Evolutionary conservation across 2,329 filamentous ascomycete species (phyloP), one percentile per base, ranked within the genome.

Genomic region (Cercospora sp.): DNA sequence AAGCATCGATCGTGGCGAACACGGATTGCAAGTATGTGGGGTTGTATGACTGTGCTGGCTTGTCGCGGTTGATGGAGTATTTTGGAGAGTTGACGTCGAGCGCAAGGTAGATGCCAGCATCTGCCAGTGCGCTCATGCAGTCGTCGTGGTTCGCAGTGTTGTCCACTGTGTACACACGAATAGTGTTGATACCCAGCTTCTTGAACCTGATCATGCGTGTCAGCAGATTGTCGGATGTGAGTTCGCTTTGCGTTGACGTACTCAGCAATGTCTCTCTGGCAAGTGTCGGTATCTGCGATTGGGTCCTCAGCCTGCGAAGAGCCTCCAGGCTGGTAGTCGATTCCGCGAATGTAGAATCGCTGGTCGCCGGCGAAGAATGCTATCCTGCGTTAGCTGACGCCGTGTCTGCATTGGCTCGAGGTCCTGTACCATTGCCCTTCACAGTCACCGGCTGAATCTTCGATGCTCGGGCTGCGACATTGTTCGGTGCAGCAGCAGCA

Each of bases 161-260:
- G 85, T 97, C 94, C 73, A 96, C 89, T 16, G 91, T 93, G 86
- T 97, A 97, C 70, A 97, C 91, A 80, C 94, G 93, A 78, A 97
- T 85, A 28, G 93, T 93, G 85, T 97, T 97, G 82, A 97, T 84
- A 60, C 93, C 93, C 61, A 97, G 85, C 73, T 93, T 87, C 84
- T 92, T 87, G 88, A 97, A 97, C 51, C 61, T 64, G 49, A 37
- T n/a, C 18, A 9, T 9, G 5, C 12, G n/a, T 3, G 32, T 64
- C 32, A 64, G 61, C 37, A 58, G 9, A 16, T 40, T 13, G 32
- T 37, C 8, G 3, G 28, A 34, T 1, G 6, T 0, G 13, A 34
- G 18, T 12, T 26, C 49, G 21, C 49, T 34, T 12, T n/a, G 26
- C 13, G n/a, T n/a, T 1, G 16, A n/a, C 61, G 12, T 64, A 64